These are phyloP conservation scores for Mortierella sp. DNA, from an alignment of 371 early-diverging fungal species.

Conservation along the genomic window DNA sequence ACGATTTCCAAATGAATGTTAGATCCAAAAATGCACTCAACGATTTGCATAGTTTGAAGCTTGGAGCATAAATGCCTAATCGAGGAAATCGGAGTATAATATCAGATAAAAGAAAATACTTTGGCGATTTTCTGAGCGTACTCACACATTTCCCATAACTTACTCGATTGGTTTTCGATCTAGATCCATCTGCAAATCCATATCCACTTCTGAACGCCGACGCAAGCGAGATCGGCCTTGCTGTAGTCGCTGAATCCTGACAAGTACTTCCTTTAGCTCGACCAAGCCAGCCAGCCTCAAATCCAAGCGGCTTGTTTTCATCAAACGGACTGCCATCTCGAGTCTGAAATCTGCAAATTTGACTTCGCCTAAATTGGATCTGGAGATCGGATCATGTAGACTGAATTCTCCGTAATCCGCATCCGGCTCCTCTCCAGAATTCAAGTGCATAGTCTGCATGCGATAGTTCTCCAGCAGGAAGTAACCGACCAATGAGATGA, in stretches of 20 bases:
- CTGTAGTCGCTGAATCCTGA: slow-evolving; percentile 49
- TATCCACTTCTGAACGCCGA: slow-evolving; percentile 51
- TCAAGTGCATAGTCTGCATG: slow-evolving; percentile 11
- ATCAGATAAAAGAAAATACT: slow-evolving; percentile 4
- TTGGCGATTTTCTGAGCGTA: neutral
- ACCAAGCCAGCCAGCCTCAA: slow-evolving; percentile 58
- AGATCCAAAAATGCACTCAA: slow-evolving; percentile 60
- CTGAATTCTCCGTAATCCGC: slow-evolving; percentile 40
- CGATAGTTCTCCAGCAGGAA: slow-evolving; percentile 48
- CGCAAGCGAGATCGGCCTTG: slow-evolving; percentile 40
- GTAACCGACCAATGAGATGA: slow-evolving; percentile 35
- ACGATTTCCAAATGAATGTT: slow-evolving; percentile 65
- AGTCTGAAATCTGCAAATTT: slow-evolving; percentile 57
- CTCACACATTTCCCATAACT: neutral
- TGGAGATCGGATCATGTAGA: slow-evolving; percentile 31
- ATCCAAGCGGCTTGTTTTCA: slow-evolving; percentile 59
- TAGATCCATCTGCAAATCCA: slow-evolving; percentile 52
- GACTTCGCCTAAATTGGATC: slow-evolving; percentile 47
- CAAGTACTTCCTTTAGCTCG: slow-evolving; percentile 59
- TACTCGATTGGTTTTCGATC: slow-evolving; percentile 53
- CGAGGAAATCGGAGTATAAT: neutral
- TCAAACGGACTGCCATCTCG: slow-evolving; percentile 58
- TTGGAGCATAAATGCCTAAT: slow-evolving; percentile 44
- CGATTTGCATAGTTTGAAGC: slow-evolving; percentile 52
- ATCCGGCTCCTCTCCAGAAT: slow-evolving; percentile 26